Base-by-base conservation (phyloP, 2,329 filamentous ascomycete species). In the Myriosclerotinia curreyana region DNA sequence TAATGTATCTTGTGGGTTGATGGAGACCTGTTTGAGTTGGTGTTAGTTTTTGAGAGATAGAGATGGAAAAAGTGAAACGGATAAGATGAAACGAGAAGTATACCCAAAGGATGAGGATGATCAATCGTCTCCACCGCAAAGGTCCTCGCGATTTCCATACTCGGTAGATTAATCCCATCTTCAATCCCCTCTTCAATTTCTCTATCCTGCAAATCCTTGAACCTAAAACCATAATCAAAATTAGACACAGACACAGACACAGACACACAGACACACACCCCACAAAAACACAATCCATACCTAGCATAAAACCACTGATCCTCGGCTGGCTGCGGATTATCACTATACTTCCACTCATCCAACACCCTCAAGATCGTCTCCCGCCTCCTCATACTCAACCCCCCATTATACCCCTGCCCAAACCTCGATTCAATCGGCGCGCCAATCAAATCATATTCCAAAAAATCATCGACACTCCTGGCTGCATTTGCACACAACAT, bases 341-440 rank as follows among this genome's bases (percentile, higher is more conserved):
- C 62, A 40, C 66, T 64, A 68, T 71, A 70, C 54, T 69, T 65
- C 71, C 63, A 75, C 61, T 66, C 67, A 36, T 67, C 68, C 62
- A 72, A 73, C 69, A 74, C 62, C 14, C 69, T 61, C 52, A 78
- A 62, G 46, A 74, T 75, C 58, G 71, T 73, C 34, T 66, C 71
- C 46, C 75, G 71, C 68, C 74, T 77, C 65, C 76, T 73, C 64
- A 78, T 70, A 20, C 72, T 74, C 56, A 78, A 68, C 0, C 76
- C 76, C 14, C 76, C 76, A 67, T 77, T 77, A 67, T 72, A 77
- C 1, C 71, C 73, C 11, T 48, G 48, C 0, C 73, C 73, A 22
- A 40, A 75, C 55, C 22, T 71, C 69, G 64, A 69, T 28, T 68
- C 62, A 28, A 77, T 71, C 1, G 75, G 74, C 6, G 77, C 76